Base-by-base conservation (phyloP, 768 basidiomycete genomes). In the Macrolepiota dolichaula region DNA sequence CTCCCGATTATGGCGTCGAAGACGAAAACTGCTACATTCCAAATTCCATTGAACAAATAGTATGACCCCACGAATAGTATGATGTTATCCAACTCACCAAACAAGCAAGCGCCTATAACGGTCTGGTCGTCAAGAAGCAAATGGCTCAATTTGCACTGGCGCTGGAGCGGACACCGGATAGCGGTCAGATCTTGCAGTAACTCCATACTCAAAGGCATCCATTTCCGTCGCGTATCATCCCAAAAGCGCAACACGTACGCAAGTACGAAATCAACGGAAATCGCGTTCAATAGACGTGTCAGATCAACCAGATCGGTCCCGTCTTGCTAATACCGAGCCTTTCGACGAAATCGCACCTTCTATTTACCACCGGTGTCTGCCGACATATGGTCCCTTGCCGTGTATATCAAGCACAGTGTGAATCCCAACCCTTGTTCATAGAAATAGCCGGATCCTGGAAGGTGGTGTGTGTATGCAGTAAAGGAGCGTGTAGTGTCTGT, bases 311-410 rank as follows among this genome's bases (percentile, higher is more conserved):
- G 44, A 55, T 55, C 50, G 38, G 37, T 46, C 17, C 32, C 51
- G 25, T 51, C 38, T 25, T 53, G 51, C 24, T 22, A 29, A 53
- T 29, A n/a, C 42, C 35, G 44, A 19, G 35, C 19, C 19, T 54
- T 61, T 61, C 59, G 59, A 61, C 52, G 53, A 49, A 61, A 61
- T 61, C 59, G 59, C 59, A 61, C 59, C 46, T 61, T 54, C 35
- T 22, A 47, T 55, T 35, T 47, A 55, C 24, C 15, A 32, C 51
- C 59, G 32, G 53, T 61, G 9, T 27, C 22, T 49, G 52, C 53
- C 59, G 35, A 59, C 25, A 42, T 38, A 37, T 24, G 25, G 49
- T 42, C 37, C 37, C 47, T 37, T 38, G 44, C 42, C 17, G 42
- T n/a, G 17, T 44, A 44, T n/a, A 44, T 44, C 42, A 44, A 0